Percentiles rank a stretch among this genome's conserved stretches.
phyloP scores from a whole-genome alignment of 2,329 filamentous ascomycete species.

The Xylaria sp. region DNA sequence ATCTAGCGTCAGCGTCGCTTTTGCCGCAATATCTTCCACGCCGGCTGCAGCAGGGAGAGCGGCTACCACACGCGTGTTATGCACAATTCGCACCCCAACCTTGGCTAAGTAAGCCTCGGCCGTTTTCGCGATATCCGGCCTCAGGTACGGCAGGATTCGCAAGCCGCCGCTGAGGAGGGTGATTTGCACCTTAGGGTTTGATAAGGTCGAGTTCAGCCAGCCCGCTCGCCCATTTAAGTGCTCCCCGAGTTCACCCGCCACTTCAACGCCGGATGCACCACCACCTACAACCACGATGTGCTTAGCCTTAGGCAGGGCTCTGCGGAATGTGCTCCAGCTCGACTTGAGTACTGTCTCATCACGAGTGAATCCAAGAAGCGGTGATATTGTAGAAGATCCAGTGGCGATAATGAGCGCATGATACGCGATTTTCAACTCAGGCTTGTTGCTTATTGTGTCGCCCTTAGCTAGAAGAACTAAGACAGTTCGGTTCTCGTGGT shows the following conservation, averaged over 20 bases:
- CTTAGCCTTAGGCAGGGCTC: slow-evolving; percentile 53
- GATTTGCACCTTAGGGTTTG: slow-evolving; percentile 55
- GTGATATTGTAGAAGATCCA: slow-evolving; percentile 58
- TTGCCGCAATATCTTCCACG: slow-evolving; percentile 42
- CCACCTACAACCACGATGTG: slow-evolving; percentile 58
- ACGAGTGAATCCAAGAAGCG: slow-evolving; percentile 54
- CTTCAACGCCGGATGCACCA: slow-evolving; percentile 59
- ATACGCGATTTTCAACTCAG: slow-evolving; percentile 49
- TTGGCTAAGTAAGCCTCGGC: slow-evolving; percentile 56
- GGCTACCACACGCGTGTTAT: slow-evolving; percentile 52
- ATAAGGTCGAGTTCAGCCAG: slow-evolving; percentile 50
- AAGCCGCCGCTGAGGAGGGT: slow-evolving; percentile 56
- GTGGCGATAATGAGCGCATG: slow-evolving; percentile 62
- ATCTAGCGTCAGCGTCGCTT: slow-evolving; percentile 53
- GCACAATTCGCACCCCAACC: slow-evolving; percentile 60
- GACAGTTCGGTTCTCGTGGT: slow-evolving; percentile 51
- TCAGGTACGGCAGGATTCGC: slow-evolving; percentile 56
- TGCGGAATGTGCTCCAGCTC: slow-evolving; percentile 55
- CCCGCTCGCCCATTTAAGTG: slow-evolving; percentile 60
- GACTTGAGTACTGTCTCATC: slow-evolving; percentile 50
- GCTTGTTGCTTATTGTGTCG: neutral
- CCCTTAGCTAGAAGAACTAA: slow-evolving; percentile 39
- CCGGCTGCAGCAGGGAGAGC: slow-evolving; percentile 50
- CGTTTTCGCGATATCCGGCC: slow-evolving; percentile 52
- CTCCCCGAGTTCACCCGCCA: slow-evolving; percentile 62